Base-by-base conservation (phyloP, 345 rosid genomes). In the Hypericum androsaemum region DNA sequence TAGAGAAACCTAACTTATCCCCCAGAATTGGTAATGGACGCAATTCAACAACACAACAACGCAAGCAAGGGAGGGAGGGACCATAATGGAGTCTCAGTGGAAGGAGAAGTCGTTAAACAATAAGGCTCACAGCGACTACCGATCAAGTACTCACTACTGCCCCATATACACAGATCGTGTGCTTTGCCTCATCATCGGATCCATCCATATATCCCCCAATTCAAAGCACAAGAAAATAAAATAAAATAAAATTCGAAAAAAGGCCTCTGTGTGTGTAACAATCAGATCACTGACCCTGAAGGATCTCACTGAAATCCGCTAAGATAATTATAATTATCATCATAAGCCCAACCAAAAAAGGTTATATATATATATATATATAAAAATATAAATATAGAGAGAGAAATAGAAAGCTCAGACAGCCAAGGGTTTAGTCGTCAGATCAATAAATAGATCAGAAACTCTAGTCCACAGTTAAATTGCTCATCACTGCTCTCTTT, bases 201-300 rank as follows among this genome's bases (percentile, higher is more conserved):
- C 61, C 64, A 22, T 55, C 36, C 38, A 47, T 41, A 46, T 41
- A 55, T 55, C 32, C 1, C 32, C 32, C 32, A 22, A 22, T 22
- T 22, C 4, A 22, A 22, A 3, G 10, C 37, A 9, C 36, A 0
- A 0, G 9, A 13, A 28, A 10, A 37, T 43, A 11, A 35, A 5
- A 22, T 6, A 7, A 28, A 43, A 6, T 12, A 5, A 0, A 6
- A 0, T 22, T 1, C 4, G 4, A 22, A 0, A 5, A 51, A 12
- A 37, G 76, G 96, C 96, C 69, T 87, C 98, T 82, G 98, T 78
- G 96, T 90, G 98, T 90, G 98, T 87, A 90, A 90, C 98, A 89
- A 69, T 87, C 88, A 84, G 95, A 79, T 90, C 96, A 82, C 69
- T 50, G 98, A 72, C 60, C 32, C 32, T 43, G 12, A 13, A 56